phyloP scores from a whole-genome alignment of 805 yeast genomes.

The Debaryomyces castellii region DNA sequence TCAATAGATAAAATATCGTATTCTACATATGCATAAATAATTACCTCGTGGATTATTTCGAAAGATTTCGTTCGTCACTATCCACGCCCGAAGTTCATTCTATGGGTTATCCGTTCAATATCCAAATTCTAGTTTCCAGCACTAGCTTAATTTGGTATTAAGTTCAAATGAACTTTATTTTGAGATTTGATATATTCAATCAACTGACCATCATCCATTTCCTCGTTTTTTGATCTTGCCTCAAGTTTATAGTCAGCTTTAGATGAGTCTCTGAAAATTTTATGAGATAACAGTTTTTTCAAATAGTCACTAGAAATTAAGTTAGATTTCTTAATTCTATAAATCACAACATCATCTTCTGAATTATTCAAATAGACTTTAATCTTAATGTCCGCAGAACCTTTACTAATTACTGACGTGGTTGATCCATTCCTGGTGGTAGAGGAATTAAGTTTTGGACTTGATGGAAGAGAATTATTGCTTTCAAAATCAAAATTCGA shows the following conservation, averaged over 20 bases:
- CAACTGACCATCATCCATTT: conserved; percentile 13
- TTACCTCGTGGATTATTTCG: too few relatives aligned
- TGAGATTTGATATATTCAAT: conserved; percentile 16
- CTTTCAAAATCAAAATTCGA: not conserved
- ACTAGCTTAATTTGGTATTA: conserved; percentile 14
- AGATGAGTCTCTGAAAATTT: conserved; percentile 30
- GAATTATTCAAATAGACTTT: not conserved
- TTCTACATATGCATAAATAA: too few relatives aligned
- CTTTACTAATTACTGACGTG: not conserved
- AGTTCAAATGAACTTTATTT: conserved; percentile 23
- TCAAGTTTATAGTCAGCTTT: conserved; percentile 23
- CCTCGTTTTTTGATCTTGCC: conserved; percentile 13
- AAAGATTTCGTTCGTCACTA: not conserved
- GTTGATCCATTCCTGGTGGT: too few relatives aligned
- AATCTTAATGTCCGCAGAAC: not conserved
- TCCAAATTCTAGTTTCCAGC: not conserved
- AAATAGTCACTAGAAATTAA: conserved; percentile 23
- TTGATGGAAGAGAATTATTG: not conserved
- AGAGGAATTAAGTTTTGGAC: not conserved
- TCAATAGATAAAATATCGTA: too few relatives aligned
- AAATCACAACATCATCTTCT: conserved; percentile 26
- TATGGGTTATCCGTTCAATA: not conserved
- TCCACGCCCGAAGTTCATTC: not conserved
- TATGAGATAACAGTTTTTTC: conserved; percentile 26
- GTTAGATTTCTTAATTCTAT: conserved; percentile 21